A percentile compares a stretch with the other conserved stretches of the same genome.
phyloP scores from a whole-genome alignment of 2,329 filamentous ascomycete genomes.

The Ceratocystis huliohia region DNA sequence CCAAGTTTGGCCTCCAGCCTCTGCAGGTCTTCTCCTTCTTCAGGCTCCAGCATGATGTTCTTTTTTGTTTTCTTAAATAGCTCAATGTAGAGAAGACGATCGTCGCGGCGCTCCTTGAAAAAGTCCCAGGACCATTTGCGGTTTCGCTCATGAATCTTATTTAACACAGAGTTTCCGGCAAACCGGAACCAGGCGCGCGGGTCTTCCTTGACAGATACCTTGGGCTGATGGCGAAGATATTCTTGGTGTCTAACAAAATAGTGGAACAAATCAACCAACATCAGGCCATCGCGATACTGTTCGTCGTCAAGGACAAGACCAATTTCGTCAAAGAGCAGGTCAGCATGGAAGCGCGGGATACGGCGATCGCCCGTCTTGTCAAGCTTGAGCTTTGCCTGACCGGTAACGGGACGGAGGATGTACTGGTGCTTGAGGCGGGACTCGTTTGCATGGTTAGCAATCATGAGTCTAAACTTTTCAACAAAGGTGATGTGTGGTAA shows the following conservation, averaged over 20 bases:
- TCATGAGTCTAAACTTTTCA: conserved; percentile 62
- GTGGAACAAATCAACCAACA: conserved; percentile 97
- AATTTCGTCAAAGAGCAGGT: conserved; percentile 89
- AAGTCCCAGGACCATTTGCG: conserved; percentile 92
- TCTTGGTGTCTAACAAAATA: conserved; percentile 97
- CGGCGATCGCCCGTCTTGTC: conserved; percentile 79
- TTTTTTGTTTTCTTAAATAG: conserved; percentile 91
- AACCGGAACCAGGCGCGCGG: conserved; percentile 87
- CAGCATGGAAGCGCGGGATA: conserved; percentile 76
- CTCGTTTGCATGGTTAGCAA: conserved; percentile 34
- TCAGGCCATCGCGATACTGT: conserved; percentile 91
- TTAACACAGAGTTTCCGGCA: conserved; percentile 74
- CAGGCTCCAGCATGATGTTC: conserved; percentile 51
- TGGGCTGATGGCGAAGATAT: conserved; percentile 85
- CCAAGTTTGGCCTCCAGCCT: conserved; percentile 73
- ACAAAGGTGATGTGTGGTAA: conserved; percentile 67
- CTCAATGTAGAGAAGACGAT: conserved; percentile 77
- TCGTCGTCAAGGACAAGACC: conserved; percentile 95
- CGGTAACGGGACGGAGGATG: conserved; percentile 89
- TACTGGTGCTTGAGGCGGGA: conserved; percentile 57
- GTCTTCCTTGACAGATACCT: conserved; percentile 73
- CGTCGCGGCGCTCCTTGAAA: conserved; percentile 82
- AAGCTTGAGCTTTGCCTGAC: conserved; percentile 85
- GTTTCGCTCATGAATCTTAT: conserved; percentile 91
- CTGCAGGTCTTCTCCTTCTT: conserved; percentile 61